Conservation (phyloP, 2,329 filamentous ascomycete genomes). For the Trichoderma lentiforme region DNA sequence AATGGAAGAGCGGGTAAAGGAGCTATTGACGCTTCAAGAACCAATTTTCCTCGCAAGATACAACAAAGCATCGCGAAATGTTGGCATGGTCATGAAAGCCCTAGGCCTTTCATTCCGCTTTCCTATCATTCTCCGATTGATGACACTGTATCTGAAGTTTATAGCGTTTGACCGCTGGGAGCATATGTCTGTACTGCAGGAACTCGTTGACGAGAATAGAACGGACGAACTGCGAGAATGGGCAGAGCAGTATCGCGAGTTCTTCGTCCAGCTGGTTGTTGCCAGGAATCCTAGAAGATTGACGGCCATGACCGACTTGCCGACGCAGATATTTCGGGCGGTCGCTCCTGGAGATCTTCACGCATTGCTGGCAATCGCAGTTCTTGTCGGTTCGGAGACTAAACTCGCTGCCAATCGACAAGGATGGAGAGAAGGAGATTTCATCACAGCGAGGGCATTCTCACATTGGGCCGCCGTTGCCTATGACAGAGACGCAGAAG, state of each 20-base stretch:
- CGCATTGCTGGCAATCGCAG: slow-evolving; percentile 2
- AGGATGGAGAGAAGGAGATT: slow-evolving; percentile 8
- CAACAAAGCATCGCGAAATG: slow-evolving; percentile 1
- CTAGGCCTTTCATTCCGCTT: not conserved
- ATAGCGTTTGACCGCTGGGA: slow-evolving; percentile 8
- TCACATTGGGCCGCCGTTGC: slow-evolving; percentile 6
- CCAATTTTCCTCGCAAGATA: slow-evolving; percentile 4
- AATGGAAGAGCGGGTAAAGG: slow-evolving; percentile 1
- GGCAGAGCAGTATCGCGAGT: slow-evolving; percentile 2
- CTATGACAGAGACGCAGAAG: slow-evolving; percentile 3
- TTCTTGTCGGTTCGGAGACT: not conserved
- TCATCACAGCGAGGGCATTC: slow-evolving; percentile 7
- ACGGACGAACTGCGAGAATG: slow-evolving; percentile 3
- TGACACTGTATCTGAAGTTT: slow-evolving; percentile 4
- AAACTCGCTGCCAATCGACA: slow-evolving; percentile 1
- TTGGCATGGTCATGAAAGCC: not conserved
- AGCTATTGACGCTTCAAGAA: not conserved
- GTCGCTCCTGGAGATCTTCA: slow-evolving; percentile 1
- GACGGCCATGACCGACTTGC: slow-evolving; percentile 6
- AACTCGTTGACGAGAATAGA: slow-evolving; percentile 8
- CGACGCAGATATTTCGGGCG: not conserved
- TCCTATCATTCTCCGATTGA: not conserved
- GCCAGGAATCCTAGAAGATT: not conserved
- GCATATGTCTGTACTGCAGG: slow-evolving; percentile 6
- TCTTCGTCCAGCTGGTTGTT: slow-evolving; percentile 3